phyloP scores from a whole-genome alignment of 2,329 filamentous ascomycete species.

The Fonsecaea erecta region DNA sequence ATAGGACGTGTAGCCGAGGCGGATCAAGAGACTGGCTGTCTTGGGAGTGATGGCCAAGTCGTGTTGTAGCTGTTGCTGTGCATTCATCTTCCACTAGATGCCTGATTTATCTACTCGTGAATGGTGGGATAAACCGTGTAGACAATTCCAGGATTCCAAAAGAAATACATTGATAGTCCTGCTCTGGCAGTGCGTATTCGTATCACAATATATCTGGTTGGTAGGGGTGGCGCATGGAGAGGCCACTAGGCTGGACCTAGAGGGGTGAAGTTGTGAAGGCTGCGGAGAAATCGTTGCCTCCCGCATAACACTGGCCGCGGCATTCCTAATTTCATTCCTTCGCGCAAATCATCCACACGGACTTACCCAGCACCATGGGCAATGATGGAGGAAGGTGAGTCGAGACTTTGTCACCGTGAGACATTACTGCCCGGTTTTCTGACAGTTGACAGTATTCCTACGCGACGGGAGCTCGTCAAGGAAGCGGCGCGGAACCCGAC shows the following conservation, averaged over 20 bases:
- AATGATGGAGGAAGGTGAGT: slow-evolving; percentile 85
- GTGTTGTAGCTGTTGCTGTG: neutral
- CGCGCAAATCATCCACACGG: neutral
- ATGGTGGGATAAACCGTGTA: neutral
- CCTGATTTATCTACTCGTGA: neutral
- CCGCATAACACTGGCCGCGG: neutral
- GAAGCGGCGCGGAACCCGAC: slow-evolving; percentile 83
- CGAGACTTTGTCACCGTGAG: neutral
- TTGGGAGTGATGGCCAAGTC: neutral
- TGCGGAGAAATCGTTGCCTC: slow-evolving; percentile 2
- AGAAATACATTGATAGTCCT: neutral
- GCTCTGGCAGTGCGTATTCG: no score
- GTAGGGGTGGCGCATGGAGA: neutral
- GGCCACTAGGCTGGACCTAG: neutral
- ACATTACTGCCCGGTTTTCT: slow-evolving; percentile 12
- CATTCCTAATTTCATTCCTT: neutral
- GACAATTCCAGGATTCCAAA: neutral
- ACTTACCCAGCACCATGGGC: slow-evolving; percentile 62
- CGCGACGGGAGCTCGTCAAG: slow-evolving; percentile 92
- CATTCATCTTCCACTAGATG: neutral
- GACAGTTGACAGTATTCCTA: slow-evolving; percentile 71
- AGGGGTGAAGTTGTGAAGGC: neutral
- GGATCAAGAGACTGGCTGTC: neutral
- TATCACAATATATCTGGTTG: neutral
- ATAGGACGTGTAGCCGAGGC: neutral